Conservation (phyloP, 805 yeast species). For the Spathaspora passalidarum region DNA sequence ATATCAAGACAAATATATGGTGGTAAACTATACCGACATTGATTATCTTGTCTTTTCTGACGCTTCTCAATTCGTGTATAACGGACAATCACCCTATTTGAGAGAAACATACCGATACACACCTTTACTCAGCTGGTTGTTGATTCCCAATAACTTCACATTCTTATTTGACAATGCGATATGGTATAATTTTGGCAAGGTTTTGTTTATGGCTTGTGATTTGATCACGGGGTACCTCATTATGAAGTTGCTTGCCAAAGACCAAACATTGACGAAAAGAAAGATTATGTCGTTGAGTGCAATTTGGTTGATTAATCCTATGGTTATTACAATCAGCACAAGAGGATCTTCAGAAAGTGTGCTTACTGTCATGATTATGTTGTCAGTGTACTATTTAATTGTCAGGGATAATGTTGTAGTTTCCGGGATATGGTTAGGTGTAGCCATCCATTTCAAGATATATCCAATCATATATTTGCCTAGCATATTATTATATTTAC, state of each 20-base stretch:
- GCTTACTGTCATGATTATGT: slow-evolving; percentile 71
- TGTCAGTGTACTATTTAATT: slow-evolving; percentile 48
- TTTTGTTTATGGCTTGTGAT: slow-evolving; percentile 75
- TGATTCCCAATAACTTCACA: slow-evolving; percentile 60
- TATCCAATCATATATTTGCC: slow-evolving; percentile 91
- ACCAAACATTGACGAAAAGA: slow-evolving; percentile 2
- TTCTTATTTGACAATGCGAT: slow-evolving; percentile 15
- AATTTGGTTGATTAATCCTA: slow-evolving; percentile 89
- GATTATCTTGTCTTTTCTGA: slow-evolving; percentile 94
- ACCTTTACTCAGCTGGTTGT: slow-evolving; percentile 81
- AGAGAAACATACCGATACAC: slow-evolving; percentile 93
- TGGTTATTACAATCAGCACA: slow-evolving; percentile 90
- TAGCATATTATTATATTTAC: slow-evolving; percentile 50
- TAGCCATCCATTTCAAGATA: slow-evolving; percentile 84
- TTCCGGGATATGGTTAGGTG: slow-evolving; percentile 56
- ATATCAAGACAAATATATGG: slow-evolving; percentile 79
- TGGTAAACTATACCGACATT: slow-evolving; percentile 86
- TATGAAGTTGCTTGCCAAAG: slow-evolving; percentile 28
- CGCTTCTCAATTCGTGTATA: slow-evolving; percentile 70
- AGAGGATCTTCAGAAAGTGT: slow-evolving; percentile 93
- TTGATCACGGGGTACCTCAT: slow-evolving; percentile 70
- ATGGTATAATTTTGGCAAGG: slow-evolving; percentile 69
- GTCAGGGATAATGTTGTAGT: slow-evolving; percentile 21
- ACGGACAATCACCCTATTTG: slow-evolving; percentile 65
- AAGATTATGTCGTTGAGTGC: slow-evolving; percentile 46